Base-by-base conservation (phyloP, 2,329 filamentous ascomycete genomes). In the Phaeophleospora eucalypticola region DNA sequence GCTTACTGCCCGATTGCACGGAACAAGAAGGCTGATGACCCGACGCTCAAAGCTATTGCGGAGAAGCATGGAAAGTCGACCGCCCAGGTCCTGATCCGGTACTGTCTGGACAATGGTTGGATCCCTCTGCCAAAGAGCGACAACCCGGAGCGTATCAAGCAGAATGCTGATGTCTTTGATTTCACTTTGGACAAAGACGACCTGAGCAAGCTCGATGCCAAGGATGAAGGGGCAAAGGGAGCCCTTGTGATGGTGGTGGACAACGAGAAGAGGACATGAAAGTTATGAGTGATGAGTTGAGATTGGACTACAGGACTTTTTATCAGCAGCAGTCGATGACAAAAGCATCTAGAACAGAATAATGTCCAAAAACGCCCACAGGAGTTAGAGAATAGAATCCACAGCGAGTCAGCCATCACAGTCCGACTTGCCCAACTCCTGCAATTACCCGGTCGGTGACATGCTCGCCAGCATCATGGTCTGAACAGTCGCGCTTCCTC, bases 41-140 rank as follows among this genome's bases (percentile, higher is more conserved):
- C 78, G 52, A 79, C 77, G 10, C 71, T 93, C 24, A 75, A 78
- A 49, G 73, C 73, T 12, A 68, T 94, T 46, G 80, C 83, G 1
- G 72, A 83, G 58, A 90, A 89, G 70, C 80, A 93, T 65, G 75
- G 74, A 54, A 89, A 85, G 70, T 80, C 80, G 6, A 80, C 84
- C 49, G 84, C 86, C 8, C 89, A 95, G 73, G 71, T 95, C 8
- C 68, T 95, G 60, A 70, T 95, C 41, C 78, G 89, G 53, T 95
- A 88, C 78, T 86, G 85, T 57, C 66, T 95, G 67, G 86, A 95
- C 68, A 90, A 87, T 69, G 84, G 80, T 3, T 82, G 80, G 65
- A 75, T 57, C 10, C 85, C 85, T 37, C 70, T 89, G 51, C 84
- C 86, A 17, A 89, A 89, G 76, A 87, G 82, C 50, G 83, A 84